Evolutionary conservation across 352 stramenopile species (phyloP), one percentile per base, ranked within the genome.

Genomic region (Proteromonas lacertae): DNA sequence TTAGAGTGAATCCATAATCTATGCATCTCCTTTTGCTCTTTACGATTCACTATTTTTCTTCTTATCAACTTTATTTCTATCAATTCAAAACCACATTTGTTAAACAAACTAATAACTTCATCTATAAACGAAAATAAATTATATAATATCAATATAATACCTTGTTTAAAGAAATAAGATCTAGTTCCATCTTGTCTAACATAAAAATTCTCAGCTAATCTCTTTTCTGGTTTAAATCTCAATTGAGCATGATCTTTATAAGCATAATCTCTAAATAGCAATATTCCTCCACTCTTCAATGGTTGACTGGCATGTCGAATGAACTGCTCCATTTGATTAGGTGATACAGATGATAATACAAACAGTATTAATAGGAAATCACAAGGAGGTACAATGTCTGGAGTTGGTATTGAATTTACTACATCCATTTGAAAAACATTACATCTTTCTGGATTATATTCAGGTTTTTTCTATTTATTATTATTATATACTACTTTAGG

Each of bases 261-360:
- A 0, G 75, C 79, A 50, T 92, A 93, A 57, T 93, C 79, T 26
- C 75, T 62, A 53, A 93, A 72, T 35, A 93, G 72, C 4, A 75
- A 32, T 7, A 45, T 42, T 1, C 58, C 58, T 16, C 59, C 59
- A n/a, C 55, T 53, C 40, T 48, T 48, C 12, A 74, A 40, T 4
- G 51, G 50, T 24, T 41, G 29, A 12, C 52, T 71, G 10, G 83
- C 60, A 52, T 91, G 79, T 25, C 57, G 55, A 24, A 80, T 68
- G 0, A 75, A 74, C 12, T 40, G 45, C 22, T 57, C 45, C 59
- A 89, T 77, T 44, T 73, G 69, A 26, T 73, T 51, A 0, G 69
- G 74, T 26, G 75, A 62, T 40, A 92, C 55, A 1, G 74, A 74
- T 30, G 75, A 91, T 12, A 93, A 52, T 35, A 58, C 64, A 50